These are phyloP conservation scores for Calonectria pseudoturangicola DNA, from an alignment of 2,329 filamentous ascomycete genomes.

Conservation along the genomic window DNA sequence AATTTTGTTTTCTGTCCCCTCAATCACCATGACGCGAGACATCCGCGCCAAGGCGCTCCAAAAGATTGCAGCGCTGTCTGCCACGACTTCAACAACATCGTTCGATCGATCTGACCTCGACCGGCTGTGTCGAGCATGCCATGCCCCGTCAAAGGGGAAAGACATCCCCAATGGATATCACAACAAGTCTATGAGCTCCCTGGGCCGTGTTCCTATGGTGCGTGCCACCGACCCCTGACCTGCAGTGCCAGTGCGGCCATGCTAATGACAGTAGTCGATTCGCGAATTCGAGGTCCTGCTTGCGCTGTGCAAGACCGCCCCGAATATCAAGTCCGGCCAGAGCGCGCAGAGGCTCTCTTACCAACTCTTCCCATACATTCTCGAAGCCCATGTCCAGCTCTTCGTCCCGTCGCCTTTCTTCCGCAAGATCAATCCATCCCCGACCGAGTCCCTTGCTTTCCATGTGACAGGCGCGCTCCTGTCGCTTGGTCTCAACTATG, in stretches of 20 bases:
- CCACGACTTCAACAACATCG: conserved; percentile 70
- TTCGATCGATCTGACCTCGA: conserved; percentile 80
- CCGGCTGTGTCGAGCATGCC: conserved; percentile 75
- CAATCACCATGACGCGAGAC: conserved; percentile 68
- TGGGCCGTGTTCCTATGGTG: conserved; percentile 78
- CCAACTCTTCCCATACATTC: conserved; percentile 88
- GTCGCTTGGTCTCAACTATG: conserved; percentile 84
- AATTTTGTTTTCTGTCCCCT: conserved; percentile 30
- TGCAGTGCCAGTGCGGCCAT: not conserved
- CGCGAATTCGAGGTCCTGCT: conserved; percentile 94
- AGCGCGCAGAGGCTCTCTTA: conserved; percentile 86
- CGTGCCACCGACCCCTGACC: conserved; percentile 38
- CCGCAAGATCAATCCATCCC: conserved; percentile 87
- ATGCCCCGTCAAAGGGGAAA: conserved; percentile 65
- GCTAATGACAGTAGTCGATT: conserved; percentile 76
- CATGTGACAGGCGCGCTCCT: conserved; percentile 88
- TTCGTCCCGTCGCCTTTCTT: conserved; percentile 89
- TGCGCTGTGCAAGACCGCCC: conserved; percentile 92
- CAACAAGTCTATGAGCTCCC: conserved; percentile 62
- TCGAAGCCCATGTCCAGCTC: conserved; percentile 86
- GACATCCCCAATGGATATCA: conserved; percentile 70
- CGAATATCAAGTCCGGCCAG: conserved; percentile 80
- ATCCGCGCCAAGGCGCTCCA: conserved; percentile 78
- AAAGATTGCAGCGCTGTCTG: conserved; percentile 79
- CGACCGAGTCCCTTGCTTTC: conserved; percentile 88